Conservation (phyloP, 768 basidiomycete species). For the Panus rudis region DNA sequence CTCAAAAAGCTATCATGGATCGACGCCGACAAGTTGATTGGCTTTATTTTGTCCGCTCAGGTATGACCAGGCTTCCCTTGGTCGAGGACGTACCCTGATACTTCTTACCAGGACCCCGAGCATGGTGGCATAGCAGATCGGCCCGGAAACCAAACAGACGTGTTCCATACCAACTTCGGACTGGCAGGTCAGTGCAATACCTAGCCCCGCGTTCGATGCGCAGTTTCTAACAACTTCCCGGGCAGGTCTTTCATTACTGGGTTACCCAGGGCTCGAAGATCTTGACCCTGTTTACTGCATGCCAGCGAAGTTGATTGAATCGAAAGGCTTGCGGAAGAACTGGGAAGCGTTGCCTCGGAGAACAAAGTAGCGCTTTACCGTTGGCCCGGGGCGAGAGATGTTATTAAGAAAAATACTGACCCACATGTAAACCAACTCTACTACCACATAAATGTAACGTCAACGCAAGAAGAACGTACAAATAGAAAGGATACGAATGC, state of each 20-base stretch:
- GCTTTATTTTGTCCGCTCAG: conserved; percentile 87
- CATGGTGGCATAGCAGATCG: conserved; percentile 91
- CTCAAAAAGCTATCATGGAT: conserved; percentile 83
- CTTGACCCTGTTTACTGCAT: conserved; percentile 96
- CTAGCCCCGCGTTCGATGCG: background rate
- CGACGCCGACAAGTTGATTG: conserved; percentile 64
- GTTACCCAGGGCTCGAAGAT: conserved; percentile 77
- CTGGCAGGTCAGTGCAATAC: conserved; percentile 57
- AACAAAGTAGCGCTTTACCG: no score
- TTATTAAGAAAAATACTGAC: no score
- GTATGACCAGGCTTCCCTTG: no score
- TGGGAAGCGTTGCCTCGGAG: conserved; percentile 50
- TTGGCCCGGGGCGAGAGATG: no score
- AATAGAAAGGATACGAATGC: no score
- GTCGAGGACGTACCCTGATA: no score
- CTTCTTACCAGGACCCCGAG: conserved; percentile 63
- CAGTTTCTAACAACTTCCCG: background rate
- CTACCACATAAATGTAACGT: no score
- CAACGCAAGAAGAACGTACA: no score
- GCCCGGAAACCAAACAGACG: conserved; percentile 89
- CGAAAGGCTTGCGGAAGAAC: conserved; percentile 58
- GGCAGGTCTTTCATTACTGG: conserved; percentile 78
- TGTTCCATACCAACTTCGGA: conserved; percentile 96
- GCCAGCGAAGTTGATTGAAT: conserved; percentile 72
- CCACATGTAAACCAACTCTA: no score